These are phyloP conservation scores for Quercus rubra DNA, from an alignment of 306 rosid species.

Conservation along the genomic window DNA sequence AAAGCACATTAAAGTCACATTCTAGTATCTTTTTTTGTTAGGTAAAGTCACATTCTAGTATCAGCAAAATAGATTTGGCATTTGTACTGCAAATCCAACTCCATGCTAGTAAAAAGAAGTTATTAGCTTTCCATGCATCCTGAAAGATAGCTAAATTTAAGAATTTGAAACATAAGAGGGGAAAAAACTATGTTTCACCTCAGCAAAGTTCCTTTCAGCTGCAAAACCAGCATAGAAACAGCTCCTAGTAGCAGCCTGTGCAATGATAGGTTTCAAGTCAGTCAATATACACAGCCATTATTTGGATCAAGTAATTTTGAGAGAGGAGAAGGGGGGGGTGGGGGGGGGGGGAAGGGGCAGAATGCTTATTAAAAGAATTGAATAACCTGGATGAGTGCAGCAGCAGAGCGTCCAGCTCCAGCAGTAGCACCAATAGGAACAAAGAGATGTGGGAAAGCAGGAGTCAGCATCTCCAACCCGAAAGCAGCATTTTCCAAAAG, in stretches of 20 bases:
- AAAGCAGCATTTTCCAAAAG: conserved; percentile 87
- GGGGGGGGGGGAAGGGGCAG: too few species aligned
- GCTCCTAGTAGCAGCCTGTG: conserved; percentile 93
- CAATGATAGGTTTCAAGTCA: conserved; percentile 28
- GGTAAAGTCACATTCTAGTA: neutral
- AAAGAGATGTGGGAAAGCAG: conserved; percentile 73
- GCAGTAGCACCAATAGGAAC: conserved; percentile 84
- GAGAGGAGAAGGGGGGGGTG: too few species aligned
- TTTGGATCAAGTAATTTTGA: neutral
- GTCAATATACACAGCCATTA: neutral
- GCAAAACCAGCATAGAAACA: conserved; percentile 99
- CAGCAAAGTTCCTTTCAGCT: conserved; percentile 96
- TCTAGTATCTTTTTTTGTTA: too few species aligned
- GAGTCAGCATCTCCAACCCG: conserved; percentile 88
- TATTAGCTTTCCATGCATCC: neutral
- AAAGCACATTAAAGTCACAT: neutral
- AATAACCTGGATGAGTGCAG: conserved; percentile 54
- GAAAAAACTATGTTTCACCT: conserved; percentile 51
- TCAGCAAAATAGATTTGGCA: neutral
- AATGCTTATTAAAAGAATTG: neutral
- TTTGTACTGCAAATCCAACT: neutral
- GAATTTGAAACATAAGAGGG: neutral
- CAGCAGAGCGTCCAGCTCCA: conserved; percentile 85
- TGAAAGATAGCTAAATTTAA: conserved; percentile 3
- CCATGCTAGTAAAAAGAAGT: conserved; percentile 13